Conservation (phyloP, 108 stramenopile species). For the Stephanodiscus minutulus region DNA sequence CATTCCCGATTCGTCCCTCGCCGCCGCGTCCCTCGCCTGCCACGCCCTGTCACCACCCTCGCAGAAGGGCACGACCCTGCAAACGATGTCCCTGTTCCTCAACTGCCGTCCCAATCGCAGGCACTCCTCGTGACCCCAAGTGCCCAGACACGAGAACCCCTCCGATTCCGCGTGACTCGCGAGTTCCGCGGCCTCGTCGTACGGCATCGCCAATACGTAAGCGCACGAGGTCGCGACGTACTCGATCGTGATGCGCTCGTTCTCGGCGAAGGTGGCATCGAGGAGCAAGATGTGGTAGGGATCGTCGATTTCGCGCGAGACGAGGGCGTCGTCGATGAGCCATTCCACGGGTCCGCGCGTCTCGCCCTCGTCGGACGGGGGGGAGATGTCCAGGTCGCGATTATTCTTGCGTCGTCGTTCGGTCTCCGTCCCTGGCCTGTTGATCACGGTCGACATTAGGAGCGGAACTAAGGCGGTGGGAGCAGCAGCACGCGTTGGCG, state of each 20-base stretch:
- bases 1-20: slow-evolving; percentile 29
- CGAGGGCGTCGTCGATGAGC: slow-evolving; percentile 57
- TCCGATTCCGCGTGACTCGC: slow-evolving; percentile 56
- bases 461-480: no score
- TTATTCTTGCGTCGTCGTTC: slow-evolving; percentile 6
- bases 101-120: slow-evolving; percentile 62
- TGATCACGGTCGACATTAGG: slow-evolving; percentile 16
- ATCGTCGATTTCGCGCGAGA: slow-evolving; percentile 68
- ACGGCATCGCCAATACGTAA: slow-evolving; percentile 80
- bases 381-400: not conserved
- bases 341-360: slow-evolving; percentile 69
- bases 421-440: slow-evolving; percentile 27
- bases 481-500: no score
- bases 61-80: slow-evolving; percentile 74
- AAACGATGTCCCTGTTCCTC: slow-evolving; percentile 73
- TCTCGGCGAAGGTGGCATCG: slow-evolving; percentile 66
- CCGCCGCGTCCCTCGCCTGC: slow-evolving; percentile 85
- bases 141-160: slow-evolving; percentile 77
- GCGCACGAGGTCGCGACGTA: slow-evolving; percentile 66
- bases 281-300: slow-evolving; percentile 86
- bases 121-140: slow-evolving; percentile 82
- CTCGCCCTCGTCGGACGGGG: slow-evolving; percentile 15
- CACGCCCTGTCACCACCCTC: slow-evolving; percentile 79
- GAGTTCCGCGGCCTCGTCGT: slow-evolving; percentile 71
- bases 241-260: slow-evolving; percentile 67